Percentiles rank a stretch among this genome's conserved stretches.
Conservation (phyloP, 352 stramenopile genomes). For the Phytophthora fragariaefolia region DNA sequence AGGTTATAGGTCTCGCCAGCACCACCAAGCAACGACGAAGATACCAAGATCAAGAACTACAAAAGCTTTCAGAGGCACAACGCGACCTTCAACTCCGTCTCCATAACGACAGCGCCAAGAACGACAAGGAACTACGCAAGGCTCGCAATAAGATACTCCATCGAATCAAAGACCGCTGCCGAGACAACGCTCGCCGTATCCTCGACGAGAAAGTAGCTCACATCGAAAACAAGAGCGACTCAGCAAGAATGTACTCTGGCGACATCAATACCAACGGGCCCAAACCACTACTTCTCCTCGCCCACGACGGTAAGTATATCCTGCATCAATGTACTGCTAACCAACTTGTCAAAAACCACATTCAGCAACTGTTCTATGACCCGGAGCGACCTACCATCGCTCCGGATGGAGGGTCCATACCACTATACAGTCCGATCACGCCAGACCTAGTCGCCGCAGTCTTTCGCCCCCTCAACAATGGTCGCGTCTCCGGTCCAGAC, state of each 20-base stretch:
- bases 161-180: no score
- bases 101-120: no score
- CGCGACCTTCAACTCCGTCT: no score
- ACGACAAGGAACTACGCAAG: no score
- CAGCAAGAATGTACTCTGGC: neutral
- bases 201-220: no score
- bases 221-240: neutral
- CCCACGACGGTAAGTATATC: slow-evolving; percentile 5
- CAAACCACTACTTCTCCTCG: neutral
- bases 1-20: no score
- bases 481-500: neutral
- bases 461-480: neutral
- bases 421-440: neutral
- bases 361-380: neutral
- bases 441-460: neutral
- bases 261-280: neutral
- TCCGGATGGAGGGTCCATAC: neutral
- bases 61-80: no score
- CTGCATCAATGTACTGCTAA: neutral
- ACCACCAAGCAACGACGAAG: no score
- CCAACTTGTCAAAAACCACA: no score
- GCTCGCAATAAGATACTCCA: no score
- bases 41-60: no score
- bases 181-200: no score
- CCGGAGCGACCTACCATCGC: neutral